phyloP scores from a whole-genome alignment of 352 stramenopile genomes.

The Phytophthora macrochlamydospora region DNA sequence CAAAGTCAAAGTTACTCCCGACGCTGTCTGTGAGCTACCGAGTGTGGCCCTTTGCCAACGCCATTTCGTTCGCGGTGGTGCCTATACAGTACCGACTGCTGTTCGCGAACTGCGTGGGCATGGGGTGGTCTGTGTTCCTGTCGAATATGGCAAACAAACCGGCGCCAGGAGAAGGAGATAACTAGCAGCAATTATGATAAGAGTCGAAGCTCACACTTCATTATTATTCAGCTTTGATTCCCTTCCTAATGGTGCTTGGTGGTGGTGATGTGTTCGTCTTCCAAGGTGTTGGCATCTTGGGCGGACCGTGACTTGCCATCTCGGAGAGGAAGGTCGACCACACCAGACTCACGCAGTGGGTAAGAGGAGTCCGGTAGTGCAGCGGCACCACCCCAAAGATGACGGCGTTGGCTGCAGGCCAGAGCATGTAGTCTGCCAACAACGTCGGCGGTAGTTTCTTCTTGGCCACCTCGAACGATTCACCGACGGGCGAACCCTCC shows the following conservation, averaged over 20 bases:
- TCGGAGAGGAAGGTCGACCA: neutral
- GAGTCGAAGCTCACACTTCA: too few relatives aligned
- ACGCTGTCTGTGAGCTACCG: slow-evolving; percentile 38
- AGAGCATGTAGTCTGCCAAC: neutral
- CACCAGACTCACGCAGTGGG: neutral
- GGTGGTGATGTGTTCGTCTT: too few relatives aligned
- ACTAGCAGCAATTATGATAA: too few relatives aligned
- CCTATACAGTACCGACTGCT: slow-evolving; percentile 38
- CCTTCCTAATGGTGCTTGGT: too few relatives aligned
- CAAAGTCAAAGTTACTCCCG: slow-evolving; percentile 30
- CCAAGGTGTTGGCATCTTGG: too few relatives aligned
- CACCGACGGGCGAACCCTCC: neutral
- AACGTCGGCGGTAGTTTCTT: neutral
- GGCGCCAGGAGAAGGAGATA: too few relatives aligned
- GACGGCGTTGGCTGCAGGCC: neutral
- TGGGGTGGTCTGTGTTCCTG: slow-evolving; percentile 43
- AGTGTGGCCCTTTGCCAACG: slow-evolving; percentile 41
- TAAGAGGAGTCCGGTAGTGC: neutral
- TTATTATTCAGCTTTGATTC: neutral
- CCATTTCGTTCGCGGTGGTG: slow-evolving; percentile 38
- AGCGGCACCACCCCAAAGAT: neutral
- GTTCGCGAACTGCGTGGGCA: slow-evolving; percentile 35
- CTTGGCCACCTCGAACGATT: neutral
- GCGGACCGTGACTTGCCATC: neutral
- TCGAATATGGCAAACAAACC: slow-evolving; percentile 32